Conservation (phyloP, 192 early-diverging fungal genomes). For the Mortierella antarctica region DNA sequence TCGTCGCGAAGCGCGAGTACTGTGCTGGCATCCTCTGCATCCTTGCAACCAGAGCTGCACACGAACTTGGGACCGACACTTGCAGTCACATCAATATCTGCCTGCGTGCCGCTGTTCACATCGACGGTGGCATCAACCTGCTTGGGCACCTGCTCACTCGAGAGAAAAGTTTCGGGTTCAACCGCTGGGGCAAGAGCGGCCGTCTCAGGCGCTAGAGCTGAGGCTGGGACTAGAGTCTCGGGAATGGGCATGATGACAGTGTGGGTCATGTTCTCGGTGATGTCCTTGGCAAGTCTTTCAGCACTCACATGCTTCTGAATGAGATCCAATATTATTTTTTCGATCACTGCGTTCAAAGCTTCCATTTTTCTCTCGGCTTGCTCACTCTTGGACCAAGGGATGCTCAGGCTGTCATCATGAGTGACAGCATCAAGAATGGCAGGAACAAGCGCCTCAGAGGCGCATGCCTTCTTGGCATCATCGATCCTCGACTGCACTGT, state of each 20-base stretch:
- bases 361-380: conserved; percentile 22
- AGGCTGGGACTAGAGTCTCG: neutral
- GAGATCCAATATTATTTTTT: conserved; percentile 2
- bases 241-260: conserved; percentile 11
- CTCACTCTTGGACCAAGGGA: conserved; percentile 26
- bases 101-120: neutral
- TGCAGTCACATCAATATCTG: conserved; percentile 8
- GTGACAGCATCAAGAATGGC: conserved; percentile 14
- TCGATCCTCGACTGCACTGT: conserved; percentile 22
- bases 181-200: neutral
- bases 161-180: neutral
- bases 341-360: conserved; percentile 12
- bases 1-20: conserved; percentile 22
- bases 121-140: neutral
- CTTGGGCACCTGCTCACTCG: neutral
- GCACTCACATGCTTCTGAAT: conserved; percentile 28
- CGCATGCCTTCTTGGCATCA: conserved; percentile 25
- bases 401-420: conserved; percentile 2
- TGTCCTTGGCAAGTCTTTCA: conserved; percentile 37
- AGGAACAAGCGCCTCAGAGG: conserved; percentile 14
- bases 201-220: conserved; percentile 10
- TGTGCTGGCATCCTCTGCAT: conserved; percentile 17
- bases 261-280: conserved; percentile 47
- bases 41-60: conserved; percentile 48
- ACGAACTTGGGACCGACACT: conserved; percentile 26